Conservation (phyloP, 1,284 basidiomycete genomes). For the Apiotrichum sp. region DNA sequence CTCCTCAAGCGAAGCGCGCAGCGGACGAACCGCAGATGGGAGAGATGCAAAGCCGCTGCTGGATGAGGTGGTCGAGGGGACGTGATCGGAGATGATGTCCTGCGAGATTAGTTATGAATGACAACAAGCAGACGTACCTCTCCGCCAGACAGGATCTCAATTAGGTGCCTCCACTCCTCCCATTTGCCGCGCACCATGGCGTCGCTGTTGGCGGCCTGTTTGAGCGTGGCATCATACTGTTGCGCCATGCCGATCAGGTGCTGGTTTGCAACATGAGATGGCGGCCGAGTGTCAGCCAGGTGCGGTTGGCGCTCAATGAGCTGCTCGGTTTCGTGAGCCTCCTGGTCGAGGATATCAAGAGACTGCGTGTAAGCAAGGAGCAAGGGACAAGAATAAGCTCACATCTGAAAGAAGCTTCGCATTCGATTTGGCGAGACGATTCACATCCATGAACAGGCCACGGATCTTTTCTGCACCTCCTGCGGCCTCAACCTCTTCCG, state of each 20-base stretch:
- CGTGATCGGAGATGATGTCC: slow-evolving; percentile 60
- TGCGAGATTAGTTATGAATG: slow-evolving; percentile 37
- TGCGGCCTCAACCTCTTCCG: slow-evolving; percentile 73
- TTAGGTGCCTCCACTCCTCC: slow-evolving; percentile 75
- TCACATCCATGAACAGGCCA: slow-evolving; percentile 65
- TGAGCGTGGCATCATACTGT: slow-evolving; percentile 66
- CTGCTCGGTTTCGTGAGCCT: slow-evolving; percentile 77
- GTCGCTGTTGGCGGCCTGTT: slow-evolving; percentile 68
- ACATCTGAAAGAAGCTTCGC: slow-evolving; percentile 69
- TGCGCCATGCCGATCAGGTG: slow-evolving; percentile 64
- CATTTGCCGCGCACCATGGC: slow-evolving; percentile 69
- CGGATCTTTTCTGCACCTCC: slow-evolving; percentile 70
- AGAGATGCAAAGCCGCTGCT: slow-evolving; percentile 25
- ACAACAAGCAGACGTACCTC: slow-evolving; percentile 52
- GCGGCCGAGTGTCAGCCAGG: slow-evolving; percentile 49
- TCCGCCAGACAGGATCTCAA: slow-evolving; percentile 63
- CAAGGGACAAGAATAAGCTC: slow-evolving; percentile 16
- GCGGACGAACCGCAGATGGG: slow-evolving; percentile 55
- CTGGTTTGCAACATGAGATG: slow-evolving; percentile 72
- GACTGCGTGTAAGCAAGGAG: slow-evolving; percentile 53
- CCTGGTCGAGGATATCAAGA: slow-evolving; percentile 78
- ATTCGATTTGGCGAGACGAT: slow-evolving; percentile 61
- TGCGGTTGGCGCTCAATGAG: slow-evolving; percentile 49
- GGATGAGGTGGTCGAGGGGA: slow-evolving; percentile 31
- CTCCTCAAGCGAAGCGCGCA: slow-evolving; percentile 72